Conservation (phyloP, 2,329 filamentous ascomycete species). For the Neoscytalidium dimidiatum region DNA sequence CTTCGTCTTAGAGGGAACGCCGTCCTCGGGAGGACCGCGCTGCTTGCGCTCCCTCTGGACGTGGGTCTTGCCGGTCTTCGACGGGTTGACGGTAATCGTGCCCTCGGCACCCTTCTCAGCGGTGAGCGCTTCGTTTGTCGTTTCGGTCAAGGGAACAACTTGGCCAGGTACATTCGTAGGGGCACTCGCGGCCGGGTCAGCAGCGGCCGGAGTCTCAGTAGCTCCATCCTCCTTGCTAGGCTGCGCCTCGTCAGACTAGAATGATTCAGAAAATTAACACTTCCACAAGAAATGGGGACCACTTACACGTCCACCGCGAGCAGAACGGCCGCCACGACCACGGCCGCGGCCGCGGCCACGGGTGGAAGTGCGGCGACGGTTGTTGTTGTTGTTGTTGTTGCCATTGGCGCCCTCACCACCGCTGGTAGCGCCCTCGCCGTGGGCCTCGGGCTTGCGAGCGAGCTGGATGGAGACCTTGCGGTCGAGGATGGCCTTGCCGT, state of each 20-base stretch:
- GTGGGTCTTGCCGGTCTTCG: constrained; percentile 47
- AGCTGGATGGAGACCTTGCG: constrained; percentile 99
- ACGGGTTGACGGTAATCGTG: constrained; percentile 42
- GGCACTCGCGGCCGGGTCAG: constrained; percentile 43
- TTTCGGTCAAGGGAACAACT: constrained; percentile 52
- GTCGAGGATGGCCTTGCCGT: constrained; percentile 95
- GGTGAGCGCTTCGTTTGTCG: constrained; percentile 57
- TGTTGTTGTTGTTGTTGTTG: constrained; percentile 64
- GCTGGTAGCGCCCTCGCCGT: constrained; percentile 71
- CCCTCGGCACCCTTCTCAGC: constrained; percentile 52
- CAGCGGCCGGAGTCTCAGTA: constrained; percentile 45
- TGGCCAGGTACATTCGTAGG: constrained; percentile 55
- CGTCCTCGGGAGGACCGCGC: constrained; percentile 95
- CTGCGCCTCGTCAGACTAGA: neutral
- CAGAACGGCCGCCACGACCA: constrained; percentile 62
- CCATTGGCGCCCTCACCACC: constrained; percentile 72
- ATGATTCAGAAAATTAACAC: neutral
- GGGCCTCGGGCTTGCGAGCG: constrained; percentile 91
- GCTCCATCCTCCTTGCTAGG: constrained; percentile 46
- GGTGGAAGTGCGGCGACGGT: constrained; percentile 54
- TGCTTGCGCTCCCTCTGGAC: constrained; percentile 66
- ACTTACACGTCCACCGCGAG: constrained; percentile 68
- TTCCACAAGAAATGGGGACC: constrained; percentile 43
- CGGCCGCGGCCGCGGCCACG: constrained; percentile 60
- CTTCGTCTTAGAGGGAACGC: constrained; percentile 98